These are phyloP conservation scores for Powellomyces hirtus DNA, from an alignment of 192 early-diverging fungal genomes.

Conservation along the genomic window DNA sequence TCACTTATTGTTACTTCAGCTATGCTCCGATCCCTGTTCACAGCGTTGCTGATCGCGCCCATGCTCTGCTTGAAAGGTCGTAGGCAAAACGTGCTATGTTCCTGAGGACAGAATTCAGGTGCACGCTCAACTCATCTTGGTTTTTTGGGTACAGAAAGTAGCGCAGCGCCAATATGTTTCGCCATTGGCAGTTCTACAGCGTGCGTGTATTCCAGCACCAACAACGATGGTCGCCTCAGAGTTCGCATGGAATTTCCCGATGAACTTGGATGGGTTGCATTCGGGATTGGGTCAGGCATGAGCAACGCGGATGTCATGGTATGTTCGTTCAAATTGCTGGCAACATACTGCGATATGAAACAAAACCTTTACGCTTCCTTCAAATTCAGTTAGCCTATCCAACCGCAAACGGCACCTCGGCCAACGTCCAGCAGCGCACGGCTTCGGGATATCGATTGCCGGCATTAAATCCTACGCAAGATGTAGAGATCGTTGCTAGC, in stretches of 20 bases:
- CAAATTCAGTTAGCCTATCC: conserved; percentile 7
- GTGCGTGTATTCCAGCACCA: conserved; percentile 9
- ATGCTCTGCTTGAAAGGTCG: too few species aligned
- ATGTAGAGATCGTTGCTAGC: neutral
- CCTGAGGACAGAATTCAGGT: too few species aligned
- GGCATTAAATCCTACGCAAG: neutral
- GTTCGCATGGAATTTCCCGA: conserved; percentile 13
- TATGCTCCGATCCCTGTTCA: too few species aligned
- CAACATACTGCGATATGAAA: too few species aligned
- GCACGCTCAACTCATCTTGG: too few species aligned
- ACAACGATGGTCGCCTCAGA: neutral
- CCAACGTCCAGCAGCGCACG: conserved; percentile 26
- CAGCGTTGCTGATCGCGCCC: too few species aligned
- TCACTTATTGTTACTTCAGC: too few species aligned
- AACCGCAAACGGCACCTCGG: neutral
- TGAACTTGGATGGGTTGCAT: conserved; percentile 12
- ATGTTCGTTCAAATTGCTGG: neutral
- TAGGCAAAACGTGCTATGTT: too few species aligned
- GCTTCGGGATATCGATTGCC: conserved; percentile 22
- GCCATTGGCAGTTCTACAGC: neutral
- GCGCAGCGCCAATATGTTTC: neutral
- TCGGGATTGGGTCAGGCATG: conserved; percentile 9
- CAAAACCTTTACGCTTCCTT: too few species aligned
- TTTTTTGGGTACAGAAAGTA: too few species aligned
- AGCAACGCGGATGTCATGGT: conserved; percentile 17